Evolutionary conservation across 2,329 filamentous ascomycete genomes (phyloP), one percentile per base, ranked within the genome.

Genomic region (Talaromyces amestolkiae): DNA sequence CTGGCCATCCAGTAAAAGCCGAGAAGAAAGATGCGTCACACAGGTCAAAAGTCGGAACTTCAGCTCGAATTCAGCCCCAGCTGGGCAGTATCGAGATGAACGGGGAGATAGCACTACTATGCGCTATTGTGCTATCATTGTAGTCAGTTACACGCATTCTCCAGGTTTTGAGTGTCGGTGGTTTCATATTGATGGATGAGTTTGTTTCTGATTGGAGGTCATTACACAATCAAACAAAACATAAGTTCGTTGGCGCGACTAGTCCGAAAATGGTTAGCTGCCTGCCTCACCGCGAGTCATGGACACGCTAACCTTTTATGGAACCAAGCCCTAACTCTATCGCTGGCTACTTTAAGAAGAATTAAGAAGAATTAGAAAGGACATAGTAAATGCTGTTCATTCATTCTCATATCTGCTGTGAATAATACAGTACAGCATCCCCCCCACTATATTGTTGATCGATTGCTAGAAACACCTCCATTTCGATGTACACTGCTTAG

Each of bases 1-100:
- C 53, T 56, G 53, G 10, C 49, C 49, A 53, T 53, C 24, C 49
- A 33, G 49, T 53, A 8, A 53, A 27, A 33, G 49, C 27, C 27
- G 31, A n/a, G 49, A 33, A n/a, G 49, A 53, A 24, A 39, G n/a
- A 56, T 56, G 33, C 22, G 53, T 56, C 53, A 56, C 53, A 56
- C 53, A 37, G n/a, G 33, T 15, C n/a, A 37, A 11, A 37, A 37
- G 31, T 37, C 27, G 27, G 27, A 31, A 31, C 3, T 31, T 56
- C 53, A 56, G n/a, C 53, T 39, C n/a, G n/a, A 17, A 53, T 17
- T 53, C 49, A 33, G 33, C 53, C 53, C n/a, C 53, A 39, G 22
- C 33, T 37, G 33, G n/a, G 33, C n/a, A n/a, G 31, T 19, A 5
- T 8, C 17, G 31, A n/a, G 31, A 13, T 37, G n/a, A 8, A 15